phyloP scores from a whole-genome alignment of 768 basidiomycete genomes.

The Chalciporus pseudorubinellus region DNA sequence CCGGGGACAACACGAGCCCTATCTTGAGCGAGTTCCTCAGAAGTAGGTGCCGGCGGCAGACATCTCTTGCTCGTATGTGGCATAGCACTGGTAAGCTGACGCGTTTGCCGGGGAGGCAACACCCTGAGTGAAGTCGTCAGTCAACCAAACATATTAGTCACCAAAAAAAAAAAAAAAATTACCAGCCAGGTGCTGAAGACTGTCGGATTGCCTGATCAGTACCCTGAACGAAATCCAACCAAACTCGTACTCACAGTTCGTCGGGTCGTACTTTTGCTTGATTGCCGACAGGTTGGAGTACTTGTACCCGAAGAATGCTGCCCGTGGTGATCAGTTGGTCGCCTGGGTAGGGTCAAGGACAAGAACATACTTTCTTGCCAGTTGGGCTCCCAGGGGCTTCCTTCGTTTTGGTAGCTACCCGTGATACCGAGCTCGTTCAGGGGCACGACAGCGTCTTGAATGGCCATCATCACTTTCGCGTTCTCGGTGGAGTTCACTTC shows the following conservation, averaged over 20 bases:
- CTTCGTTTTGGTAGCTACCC: constrained; percentile 21
- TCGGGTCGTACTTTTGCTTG: constrained; percentile 15
- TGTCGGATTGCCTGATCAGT: too few relatives aligned
- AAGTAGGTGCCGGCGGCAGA: too few relatives aligned
- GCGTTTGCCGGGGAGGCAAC: too few relatives aligned
- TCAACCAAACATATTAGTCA: too few relatives aligned
- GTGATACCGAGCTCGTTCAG: constrained; percentile 12
- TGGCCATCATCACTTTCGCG: not conserved
- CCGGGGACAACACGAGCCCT: too few relatives aligned
- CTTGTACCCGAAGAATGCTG: constrained; percentile 21
- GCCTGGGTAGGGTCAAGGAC: not conserved
- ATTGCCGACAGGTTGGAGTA: constrained; percentile 11
- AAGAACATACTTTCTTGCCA: constrained; percentile 12
- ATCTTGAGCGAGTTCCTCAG: too few relatives aligned
- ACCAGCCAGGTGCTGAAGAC: too few relatives aligned
- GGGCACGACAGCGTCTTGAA: constrained; percentile 6
- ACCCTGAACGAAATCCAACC: too few relatives aligned
- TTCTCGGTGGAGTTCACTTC: constrained; percentile 1
- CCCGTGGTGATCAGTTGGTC: not conserved
- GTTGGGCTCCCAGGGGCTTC: constrained; percentile 9
- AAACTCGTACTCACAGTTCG: constrained; percentile 6
- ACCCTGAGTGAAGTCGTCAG: too few relatives aligned
- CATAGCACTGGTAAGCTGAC: too few relatives aligned
- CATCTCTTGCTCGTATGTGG: too few relatives aligned
- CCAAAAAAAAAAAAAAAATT: too few relatives aligned